Evolutionary conservation across 352 stramenopile genomes (phyloP).

Genomic region (Globisporangium okanoganense): DNA sequence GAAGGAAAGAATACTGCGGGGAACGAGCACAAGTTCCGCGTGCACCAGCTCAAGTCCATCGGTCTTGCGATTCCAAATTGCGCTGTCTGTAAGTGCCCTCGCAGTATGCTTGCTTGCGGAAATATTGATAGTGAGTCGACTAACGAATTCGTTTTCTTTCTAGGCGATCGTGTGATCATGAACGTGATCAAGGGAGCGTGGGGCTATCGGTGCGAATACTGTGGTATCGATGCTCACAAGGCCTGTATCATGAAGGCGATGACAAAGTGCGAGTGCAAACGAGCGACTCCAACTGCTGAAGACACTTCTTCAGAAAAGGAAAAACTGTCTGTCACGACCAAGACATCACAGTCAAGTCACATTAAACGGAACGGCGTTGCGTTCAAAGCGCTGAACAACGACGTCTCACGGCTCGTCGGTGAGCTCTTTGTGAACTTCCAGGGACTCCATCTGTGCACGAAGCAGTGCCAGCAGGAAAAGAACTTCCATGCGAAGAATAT

Average conservation of each 20-base stretch:
- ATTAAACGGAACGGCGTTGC: conserved; percentile 19
- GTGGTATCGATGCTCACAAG: conserved; percentile 82
- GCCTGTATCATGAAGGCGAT: conserved; percentile 86
- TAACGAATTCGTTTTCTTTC: background rate
- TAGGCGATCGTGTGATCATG: conserved; percentile 80
- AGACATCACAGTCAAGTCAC: conserved; percentile 14
- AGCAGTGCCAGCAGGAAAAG: conserved; percentile 58
- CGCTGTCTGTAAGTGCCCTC: conserved; percentile 55
- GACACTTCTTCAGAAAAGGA: background rate
- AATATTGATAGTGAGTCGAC: background rate
- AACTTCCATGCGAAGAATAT: conserved; percentile 84
- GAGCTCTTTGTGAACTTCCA: conserved; percentile 76
- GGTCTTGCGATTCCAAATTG: conserved; percentile 77
- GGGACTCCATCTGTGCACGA: conserved; percentile 78
- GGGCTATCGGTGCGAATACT: conserved; percentile 82
- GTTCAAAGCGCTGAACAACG: conserved; percentile 51
- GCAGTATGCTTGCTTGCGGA: background rate
- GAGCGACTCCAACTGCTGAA: background rate
- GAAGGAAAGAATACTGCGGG: conserved; percentile 50
- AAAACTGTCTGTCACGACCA: background rate
- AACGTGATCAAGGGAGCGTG: conserved; percentile 76
- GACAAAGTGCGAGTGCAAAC: conserved; percentile 64
- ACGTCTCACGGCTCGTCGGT: conserved; percentile 33
- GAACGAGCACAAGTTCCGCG: conserved; percentile 83
- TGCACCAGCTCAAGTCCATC: conserved; percentile 85